A percentile compares a stretch with the other conserved stretches of the same genome.
Conservation (phyloP, 495 filamentous ascomycete species). For the Aspergillus leporis region DNA sequence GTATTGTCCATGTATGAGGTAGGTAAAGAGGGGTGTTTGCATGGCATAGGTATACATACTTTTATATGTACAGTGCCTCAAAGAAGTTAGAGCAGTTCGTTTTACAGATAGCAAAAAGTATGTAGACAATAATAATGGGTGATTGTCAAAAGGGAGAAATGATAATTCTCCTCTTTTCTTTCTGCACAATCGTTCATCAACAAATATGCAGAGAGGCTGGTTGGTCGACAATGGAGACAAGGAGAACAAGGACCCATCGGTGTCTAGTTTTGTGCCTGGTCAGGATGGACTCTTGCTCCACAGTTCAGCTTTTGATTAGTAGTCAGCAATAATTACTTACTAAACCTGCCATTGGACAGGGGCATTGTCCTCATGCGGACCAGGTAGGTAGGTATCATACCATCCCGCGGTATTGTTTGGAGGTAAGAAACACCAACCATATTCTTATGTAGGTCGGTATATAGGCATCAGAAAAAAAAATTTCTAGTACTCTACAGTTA, state of each 20-base stretch:
- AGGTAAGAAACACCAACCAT: not conserved
- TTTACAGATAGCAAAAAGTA: not conserved
- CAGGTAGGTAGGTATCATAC: no score
- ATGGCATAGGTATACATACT: not conserved
- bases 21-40: not conserved
- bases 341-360: not conserved
- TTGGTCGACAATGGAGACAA: not conserved
- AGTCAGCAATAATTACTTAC: not conserved
- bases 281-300: not conserved
- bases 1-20: not conserved
- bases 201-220: not conserved
- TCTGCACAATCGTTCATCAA: no score
- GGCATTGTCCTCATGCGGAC: no score
- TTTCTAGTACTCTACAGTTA: no score
- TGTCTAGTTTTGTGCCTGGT: not conserved
- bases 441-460: no score
- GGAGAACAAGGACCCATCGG: not conserved
- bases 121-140: no score
- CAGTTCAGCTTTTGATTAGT: not conserved
- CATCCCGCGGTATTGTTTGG: not conserved
- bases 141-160: no score
- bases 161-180: no score
- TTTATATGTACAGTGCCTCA: not conserved
- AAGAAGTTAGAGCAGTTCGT: not conserved
- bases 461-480: no score